Base-by-base conservation (phyloP, 805 yeast genomes). In the Sugiyamaella americana region DNA sequence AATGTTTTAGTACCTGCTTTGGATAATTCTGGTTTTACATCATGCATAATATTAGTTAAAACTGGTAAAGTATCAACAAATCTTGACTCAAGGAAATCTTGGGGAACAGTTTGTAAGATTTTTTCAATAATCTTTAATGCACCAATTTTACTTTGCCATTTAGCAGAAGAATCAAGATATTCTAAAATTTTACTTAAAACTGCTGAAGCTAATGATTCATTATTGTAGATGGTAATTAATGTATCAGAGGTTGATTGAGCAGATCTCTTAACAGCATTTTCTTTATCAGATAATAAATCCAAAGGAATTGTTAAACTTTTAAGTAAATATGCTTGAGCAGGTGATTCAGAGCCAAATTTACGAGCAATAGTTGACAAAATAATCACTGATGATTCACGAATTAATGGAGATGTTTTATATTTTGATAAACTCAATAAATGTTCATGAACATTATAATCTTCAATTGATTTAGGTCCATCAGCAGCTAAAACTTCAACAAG, bases 1-100 rank as follows among this genome's bases (percentile, higher is more conserved):
- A 88, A 72, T 13, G 87, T 75, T 57, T 77, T 75, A 57, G 80
- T 69, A 55, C 97, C 98, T 49, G 79, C 87, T 57, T 84, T 81
- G 22, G 96, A 88, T 48, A 93, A 75, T 68, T 91, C 98, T 2
- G 97, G 96, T 72, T 91, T 91, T 76, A 93, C 87, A 65, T 91
- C 98, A 48, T 95, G 91, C 54, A 96, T 79, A 69, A 82, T 76
- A 67, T 87, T 95, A 29, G 95, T 87, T 59, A 91, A 74, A 6
- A 84, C 75, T 34, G 98, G 98, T 29, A 91, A 79, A 3, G 87
- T 76, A 47, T 75, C 77, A 51, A 81, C 80, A 66, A 91, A 91
- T 56, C 82, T 80, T 61, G 82, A 64, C 67, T 91, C 96, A 56
- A 91, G 71, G 58, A 86, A 74, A 68, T 93, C 98, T 35, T 83